Evolutionary conservation across 2,329 filamentous ascomycete species (phyloP).

Genomic region (Paracamarosporium sp.): DNA sequence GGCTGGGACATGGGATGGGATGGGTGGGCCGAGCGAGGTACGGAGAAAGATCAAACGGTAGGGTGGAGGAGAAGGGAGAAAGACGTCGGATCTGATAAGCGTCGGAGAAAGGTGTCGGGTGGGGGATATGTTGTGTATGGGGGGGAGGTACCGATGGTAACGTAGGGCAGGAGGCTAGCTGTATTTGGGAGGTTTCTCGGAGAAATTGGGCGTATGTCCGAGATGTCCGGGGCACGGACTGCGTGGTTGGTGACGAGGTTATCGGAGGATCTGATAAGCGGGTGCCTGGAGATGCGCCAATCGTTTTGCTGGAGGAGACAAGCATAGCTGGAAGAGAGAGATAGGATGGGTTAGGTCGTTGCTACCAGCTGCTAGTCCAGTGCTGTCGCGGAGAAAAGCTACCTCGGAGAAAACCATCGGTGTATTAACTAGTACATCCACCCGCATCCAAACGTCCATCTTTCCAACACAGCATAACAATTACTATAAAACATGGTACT

Average conservation of each 20-base stretch:
- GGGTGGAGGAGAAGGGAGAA: too few species aligned
- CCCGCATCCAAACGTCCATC: too few species aligned
- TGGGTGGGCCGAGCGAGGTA: too few species aligned
- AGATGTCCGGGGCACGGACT: background rate
- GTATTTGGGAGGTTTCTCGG: too few species aligned
- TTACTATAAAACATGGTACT: background rate
- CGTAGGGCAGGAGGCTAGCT: too few species aligned
- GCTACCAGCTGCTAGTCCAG: too few species aligned
- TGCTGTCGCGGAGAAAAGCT: background rate
- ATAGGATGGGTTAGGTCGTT: too few species aligned
- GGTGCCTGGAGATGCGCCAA: too few species aligned
- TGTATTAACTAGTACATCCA: too few species aligned
- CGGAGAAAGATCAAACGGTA: too few species aligned
- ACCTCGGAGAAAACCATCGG: background rate
- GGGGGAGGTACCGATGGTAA: background rate
- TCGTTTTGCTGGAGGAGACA: background rate
- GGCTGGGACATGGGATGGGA: too few species aligned
- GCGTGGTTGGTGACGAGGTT: background rate
- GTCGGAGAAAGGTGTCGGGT: background rate
- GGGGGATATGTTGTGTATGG: background rate
- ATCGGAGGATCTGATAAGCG: background rate
- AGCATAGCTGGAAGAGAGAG: background rate
- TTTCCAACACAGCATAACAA: background rate
- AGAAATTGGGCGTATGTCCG: slow-evolving; percentile 3
- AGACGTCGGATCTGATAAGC: too few species aligned